phyloP scores from a whole-genome alignment of 1,284 basidiomycete species.

The Cryptococcus sp. region DNA sequence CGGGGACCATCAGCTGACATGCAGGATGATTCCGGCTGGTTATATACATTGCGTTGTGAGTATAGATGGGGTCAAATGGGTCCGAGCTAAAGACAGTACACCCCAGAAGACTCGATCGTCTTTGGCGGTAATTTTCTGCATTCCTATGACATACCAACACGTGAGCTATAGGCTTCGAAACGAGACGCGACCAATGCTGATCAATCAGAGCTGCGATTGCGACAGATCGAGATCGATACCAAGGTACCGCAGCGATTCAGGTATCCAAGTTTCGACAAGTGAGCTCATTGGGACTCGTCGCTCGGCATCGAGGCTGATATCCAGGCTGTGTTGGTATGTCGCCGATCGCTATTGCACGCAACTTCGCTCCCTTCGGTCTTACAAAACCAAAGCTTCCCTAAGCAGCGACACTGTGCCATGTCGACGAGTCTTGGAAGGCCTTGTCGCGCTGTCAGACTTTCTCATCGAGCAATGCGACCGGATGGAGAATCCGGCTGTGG shows the following conservation, averaged over 20 bases:
- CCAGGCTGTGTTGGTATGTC: conserved; percentile 82
- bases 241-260: conserved; percentile 92
- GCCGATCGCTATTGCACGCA: conserved; percentile 70
- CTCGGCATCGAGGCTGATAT: neutral
- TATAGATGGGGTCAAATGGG: neutral
- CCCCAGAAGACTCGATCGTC: conserved; percentile 84
- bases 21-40: conserved; percentile 79
- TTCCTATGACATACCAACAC: conserved; percentile 56
- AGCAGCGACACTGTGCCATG: conserved; percentile 10
- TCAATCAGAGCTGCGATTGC: conserved; percentile 66
- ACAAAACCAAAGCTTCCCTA: conserved; percentile 35
- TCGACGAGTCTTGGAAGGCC: conserved; percentile 62
- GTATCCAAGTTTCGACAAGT: conserved; percentile 81
- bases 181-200: conserved; percentile 20
- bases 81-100: conserved; percentile 56
- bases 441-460: conserved; percentile 66
- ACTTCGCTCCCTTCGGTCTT: conserved; percentile 60
- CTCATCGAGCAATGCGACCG: conserved; percentile 67
- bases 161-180: conserved; percentile 36
- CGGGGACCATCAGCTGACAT: neutral
- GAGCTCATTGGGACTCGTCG: conserved; percentile 21
- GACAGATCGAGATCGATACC: conserved; percentile 86
- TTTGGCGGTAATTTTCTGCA: conserved; percentile 97
- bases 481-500: conserved; percentile 54
- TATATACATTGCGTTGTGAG: conserved; percentile 95